phyloP scores from a whole-genome alignment of 1,284 basidiomycete species.

The Rhodofomes roseus region DNA sequence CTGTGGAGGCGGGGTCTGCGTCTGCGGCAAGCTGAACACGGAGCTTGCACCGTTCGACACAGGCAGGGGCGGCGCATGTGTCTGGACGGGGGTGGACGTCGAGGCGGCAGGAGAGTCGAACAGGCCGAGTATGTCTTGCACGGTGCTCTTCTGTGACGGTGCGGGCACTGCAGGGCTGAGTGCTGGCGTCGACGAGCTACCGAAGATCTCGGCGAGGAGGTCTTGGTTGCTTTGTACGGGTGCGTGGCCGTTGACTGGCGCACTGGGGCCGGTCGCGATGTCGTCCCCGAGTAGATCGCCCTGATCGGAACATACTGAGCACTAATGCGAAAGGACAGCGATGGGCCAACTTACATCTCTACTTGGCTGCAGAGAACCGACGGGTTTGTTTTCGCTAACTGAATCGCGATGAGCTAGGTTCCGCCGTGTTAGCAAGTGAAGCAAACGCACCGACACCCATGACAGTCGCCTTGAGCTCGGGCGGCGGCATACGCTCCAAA shows the following conservation, averaged over 20 bases:
- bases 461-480: slow-evolving; percentile 92
- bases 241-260: slow-evolving; percentile 34
- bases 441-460: slow-evolving; percentile 75
- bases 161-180: slow-evolving; percentile 39
- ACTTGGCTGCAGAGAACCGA: slow-evolving; percentile 79
- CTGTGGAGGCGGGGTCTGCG: slow-evolving; percentile 34
- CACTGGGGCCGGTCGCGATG: slow-evolving; percentile 37
- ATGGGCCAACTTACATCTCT: slow-evolving; percentile 55
- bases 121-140: slow-evolving; percentile 90
- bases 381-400: slow-evolving; percentile 93
- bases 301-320: slow-evolving; percentile 22
- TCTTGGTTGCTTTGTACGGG: slow-evolving; percentile 77
- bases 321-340: not conserved
- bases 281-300: slow-evolving; percentile 82
- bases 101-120: slow-evolving; percentile 55
- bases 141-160: slow-evolving; percentile 53
- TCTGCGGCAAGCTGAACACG: slow-evolving; percentile 33
- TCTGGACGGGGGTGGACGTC: slow-evolving; percentile 29
- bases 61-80: slow-evolving; percentile 18
- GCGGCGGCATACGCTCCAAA: slow-evolving; percentile 96
- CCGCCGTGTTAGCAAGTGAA: not conserved
- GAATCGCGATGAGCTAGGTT: slow-evolving; percentile 1
- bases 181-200: slow-evolving; percentile 45
- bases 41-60: slow-evolving; percentile 21
- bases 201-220: slow-evolving; percentile 93